phyloP scores from a whole-genome alignment of 345 rosid genomes.

The Gossypium ekmanianum region DNA sequence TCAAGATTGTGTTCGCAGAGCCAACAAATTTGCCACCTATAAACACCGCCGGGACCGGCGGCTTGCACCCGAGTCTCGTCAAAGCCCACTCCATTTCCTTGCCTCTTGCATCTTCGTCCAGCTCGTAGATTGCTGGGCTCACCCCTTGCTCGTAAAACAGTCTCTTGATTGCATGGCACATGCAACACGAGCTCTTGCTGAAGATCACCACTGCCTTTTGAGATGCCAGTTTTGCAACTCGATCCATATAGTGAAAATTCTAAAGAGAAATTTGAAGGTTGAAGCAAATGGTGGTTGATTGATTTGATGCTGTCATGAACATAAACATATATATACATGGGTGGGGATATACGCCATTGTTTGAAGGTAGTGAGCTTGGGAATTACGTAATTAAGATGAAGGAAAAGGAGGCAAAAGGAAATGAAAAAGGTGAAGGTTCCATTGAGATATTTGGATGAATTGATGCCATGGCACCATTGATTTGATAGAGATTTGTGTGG shows the following conservation, averaged over 20 bases:
- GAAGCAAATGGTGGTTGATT: too few relatives aligned
- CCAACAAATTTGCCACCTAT: constrained; percentile 84
- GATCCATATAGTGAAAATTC: constrained; percentile 39
- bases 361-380: background rate
- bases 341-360: constrained; percentile 7
- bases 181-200: constrained; percentile 88
- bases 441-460: constrained; percentile 31
- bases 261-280: too few relatives aligned
- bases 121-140: constrained; percentile 76
- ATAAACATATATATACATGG: constrained; percentile 4
- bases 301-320: background rate
- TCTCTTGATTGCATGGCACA: constrained; percentile 88
- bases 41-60: constrained; percentile 75
- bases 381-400: background rate
- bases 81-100: constrained; percentile 78
- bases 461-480: constrained; percentile 18
- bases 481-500: background rate
- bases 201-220: constrained; percentile 96
- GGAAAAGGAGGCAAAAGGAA: background rate
- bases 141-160: constrained; percentile 88
- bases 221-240: constrained; percentile 62
- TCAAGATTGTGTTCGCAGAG: constrained; percentile 75
- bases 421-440: constrained; percentile 32
- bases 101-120: constrained; percentile 55
- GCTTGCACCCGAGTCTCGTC: constrained; percentile 65